Evolutionary conservation across 805 yeast genomes (phyloP).

Genomic region (Tetrapisispora pingtungensis): DNA sequence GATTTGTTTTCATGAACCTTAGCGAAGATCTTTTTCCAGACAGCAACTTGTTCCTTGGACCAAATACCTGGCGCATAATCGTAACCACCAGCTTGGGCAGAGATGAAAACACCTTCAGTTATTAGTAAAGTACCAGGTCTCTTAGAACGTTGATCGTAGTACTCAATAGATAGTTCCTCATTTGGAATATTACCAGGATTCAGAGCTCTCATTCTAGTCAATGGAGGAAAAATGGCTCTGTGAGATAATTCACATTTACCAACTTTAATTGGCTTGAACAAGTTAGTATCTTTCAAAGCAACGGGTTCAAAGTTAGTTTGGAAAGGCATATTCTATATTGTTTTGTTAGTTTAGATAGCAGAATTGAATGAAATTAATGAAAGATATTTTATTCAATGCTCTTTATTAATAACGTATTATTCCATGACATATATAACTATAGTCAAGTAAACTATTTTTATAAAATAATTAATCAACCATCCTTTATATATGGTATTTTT

Average conservation of each 20-base stretch:
- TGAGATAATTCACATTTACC: conserved; percentile 29
- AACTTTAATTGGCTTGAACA: conserved; percentile 36
- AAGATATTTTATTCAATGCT: too few species aligned
- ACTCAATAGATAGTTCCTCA: conserved; percentile 34
- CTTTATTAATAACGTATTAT: too few species aligned
- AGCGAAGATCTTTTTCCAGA: conserved; percentile 41
- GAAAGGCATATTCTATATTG: conserved; percentile 16
- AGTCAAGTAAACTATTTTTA: too few species aligned
- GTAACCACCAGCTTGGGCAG: conserved; percentile 33
- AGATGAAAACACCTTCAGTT: conserved; percentile 46
- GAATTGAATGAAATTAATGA: background rate
- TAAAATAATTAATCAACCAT: too few species aligned
- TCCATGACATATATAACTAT: too few species aligned
- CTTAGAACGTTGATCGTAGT: conserved; percentile 45
- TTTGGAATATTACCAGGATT: conserved; percentile 33
- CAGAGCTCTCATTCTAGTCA: conserved; percentile 33
- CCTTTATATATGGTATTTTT: too few species aligned
- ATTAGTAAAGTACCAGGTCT: conserved; percentile 43
- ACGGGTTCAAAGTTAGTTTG: conserved; percentile 14
- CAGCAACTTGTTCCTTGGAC: conserved; percentile 35
- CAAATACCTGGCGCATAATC: conserved; percentile 40
- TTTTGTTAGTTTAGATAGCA: too few species aligned
- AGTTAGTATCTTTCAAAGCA: conserved; percentile 23
- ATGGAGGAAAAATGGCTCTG: conserved; percentile 34
- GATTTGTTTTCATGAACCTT: conserved; percentile 42